Percentiles rank a stretch among this genome's conserved stretches.
phyloP scores from a whole-genome alignment of 2,329 filamentous ascomycete genomes.

The Penicillium sp. region DNA sequence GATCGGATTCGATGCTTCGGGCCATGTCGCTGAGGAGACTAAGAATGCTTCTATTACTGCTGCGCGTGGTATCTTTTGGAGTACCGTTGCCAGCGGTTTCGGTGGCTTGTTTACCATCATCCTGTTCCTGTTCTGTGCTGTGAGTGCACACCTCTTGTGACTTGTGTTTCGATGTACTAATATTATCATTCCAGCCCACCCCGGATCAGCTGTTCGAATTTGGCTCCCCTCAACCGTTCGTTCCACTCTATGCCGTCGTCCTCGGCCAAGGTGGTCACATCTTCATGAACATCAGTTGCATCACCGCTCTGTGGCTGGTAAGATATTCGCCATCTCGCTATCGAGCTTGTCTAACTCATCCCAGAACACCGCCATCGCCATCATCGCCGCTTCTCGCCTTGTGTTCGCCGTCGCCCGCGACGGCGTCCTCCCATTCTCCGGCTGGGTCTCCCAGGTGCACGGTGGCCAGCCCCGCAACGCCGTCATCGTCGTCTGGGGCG shows the following conservation, averaged over 20 bases:
- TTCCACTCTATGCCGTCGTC: constrained; percentile 59
- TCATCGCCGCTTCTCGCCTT: constrained; percentile 61
- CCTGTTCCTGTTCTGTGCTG: constrained; percentile 60
- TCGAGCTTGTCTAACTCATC: background rate
- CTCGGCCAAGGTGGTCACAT: constrained; percentile 59
- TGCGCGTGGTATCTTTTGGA: constrained; percentile 62
- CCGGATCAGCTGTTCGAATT: constrained; percentile 56
- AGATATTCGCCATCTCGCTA: background rate
- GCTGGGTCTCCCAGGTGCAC: constrained; percentile 58
- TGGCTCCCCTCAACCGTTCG: constrained; percentile 60
- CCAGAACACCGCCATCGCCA: constrained; percentile 60
- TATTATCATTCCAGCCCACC: constrained; percentile 45
- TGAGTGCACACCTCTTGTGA: background rate
- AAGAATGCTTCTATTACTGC: constrained; percentile 59
- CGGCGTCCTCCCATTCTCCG: constrained; percentile 60
- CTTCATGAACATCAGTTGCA: constrained; percentile 61
- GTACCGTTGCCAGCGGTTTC: constrained; percentile 58
- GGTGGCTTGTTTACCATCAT: constrained; percentile 60
- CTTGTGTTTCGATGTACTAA: constrained; percentile 5
- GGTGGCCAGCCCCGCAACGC: constrained; percentile 62
- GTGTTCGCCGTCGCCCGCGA: constrained; percentile 65
- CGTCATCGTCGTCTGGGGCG: constrained; percentile 59
- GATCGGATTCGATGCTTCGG: constrained; percentile 63
- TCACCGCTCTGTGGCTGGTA: constrained; percentile 26
- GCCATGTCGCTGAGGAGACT: constrained; percentile 63